Conservation (phyloP, 352 stramenopile genomes). For the Phytophthora megakarya region DNA sequence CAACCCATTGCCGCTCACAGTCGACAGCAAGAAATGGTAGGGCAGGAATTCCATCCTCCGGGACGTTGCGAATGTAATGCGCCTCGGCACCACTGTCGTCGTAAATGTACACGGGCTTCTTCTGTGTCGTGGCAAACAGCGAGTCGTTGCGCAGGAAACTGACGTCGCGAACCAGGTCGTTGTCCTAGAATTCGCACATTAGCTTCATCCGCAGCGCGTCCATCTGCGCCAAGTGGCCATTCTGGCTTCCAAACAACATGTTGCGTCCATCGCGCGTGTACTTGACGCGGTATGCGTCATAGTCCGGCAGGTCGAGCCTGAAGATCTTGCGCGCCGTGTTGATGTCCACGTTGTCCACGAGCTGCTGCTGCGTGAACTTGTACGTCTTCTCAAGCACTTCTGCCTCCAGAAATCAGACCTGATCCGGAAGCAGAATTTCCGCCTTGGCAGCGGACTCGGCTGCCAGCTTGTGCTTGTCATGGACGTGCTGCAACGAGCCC, state of each 20-base stretch:
- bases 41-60: conserved; percentile 96
- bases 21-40: conserved; percentile 99
- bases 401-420: conserved; percentile 89
- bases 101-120: conserved; percentile 99
- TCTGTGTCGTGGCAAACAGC: conserved; percentile 96
- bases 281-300: conserved; percentile 93
- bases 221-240: conserved; percentile 96
- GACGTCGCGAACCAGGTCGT: conserved; percentile 95
- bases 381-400: conserved; percentile 98
- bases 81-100: conserved; percentile 96
- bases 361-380: conserved; percentile 93
- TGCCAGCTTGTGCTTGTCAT: conserved; percentile 86
- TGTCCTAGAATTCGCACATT: conserved; percentile 94
- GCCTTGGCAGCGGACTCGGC: conserved; percentile 86
- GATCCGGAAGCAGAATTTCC: conserved; percentile 90
- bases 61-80: conserved; percentile 94
- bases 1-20: conserved; percentile 88
- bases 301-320: conserved; percentile 91
- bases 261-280: conserved; percentile 97
- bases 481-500: conserved; percentile 61
- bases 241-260: conserved; percentile 92
- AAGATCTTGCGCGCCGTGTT: conserved; percentile 97
- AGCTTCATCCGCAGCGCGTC: conserved; percentile 93
- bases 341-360: conserved; percentile 88
- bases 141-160: conserved; percentile 98